Evolutionary conservation across 768 basidiomycete genomes (phyloP), one percentile per base, ranked within the genome.

Genomic region (Calocera viscosa): DNA sequence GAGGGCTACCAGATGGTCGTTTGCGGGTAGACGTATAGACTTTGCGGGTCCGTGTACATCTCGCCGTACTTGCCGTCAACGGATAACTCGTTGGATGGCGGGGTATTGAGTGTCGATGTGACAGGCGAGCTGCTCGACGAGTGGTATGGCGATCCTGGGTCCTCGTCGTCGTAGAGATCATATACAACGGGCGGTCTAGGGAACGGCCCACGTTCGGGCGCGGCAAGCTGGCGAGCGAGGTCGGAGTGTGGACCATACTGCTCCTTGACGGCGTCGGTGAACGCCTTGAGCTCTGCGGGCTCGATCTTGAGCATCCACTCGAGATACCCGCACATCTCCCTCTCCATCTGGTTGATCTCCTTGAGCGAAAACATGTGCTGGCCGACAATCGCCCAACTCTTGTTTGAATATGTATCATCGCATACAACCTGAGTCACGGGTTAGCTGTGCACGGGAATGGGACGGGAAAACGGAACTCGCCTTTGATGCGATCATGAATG

Each of bases 341-440:
- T 80, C 79, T 94, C 93, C 92, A 94, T 94, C 80, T 94, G 92
- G 76, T 96, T 96, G 73, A 96, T 88, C 81, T 94, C 93, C 53
- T 89, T 82, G 7, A 94, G 78, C 1, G 81, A 78, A 72, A 94
- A 94, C 84, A 92, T 87, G 32, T 85, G 86, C 75, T 94, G 90
- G 0, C 89, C 91, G 41, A 94, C 92, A 49, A 94, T 88, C 3
- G 85, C 84, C 92, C 92, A 94, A 0, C 88, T 90, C 74, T 92
- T 91, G 82, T 94, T 94, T 17, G 89, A 91, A 75, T 94, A 94
- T 0, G 91, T 94, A 72, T 94, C 91, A 78, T 94, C 91, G 77
- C 91, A 93, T 63, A 92, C 88, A n/a, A 93, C 88, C 53, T 60
- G 53, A 60, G 53, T 10, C 26, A 60, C 22, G 24, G 26, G 68